Conservation (phyloP, 371 early-diverging fungal species). For the Syncephalastrum contaminatum region DNA sequence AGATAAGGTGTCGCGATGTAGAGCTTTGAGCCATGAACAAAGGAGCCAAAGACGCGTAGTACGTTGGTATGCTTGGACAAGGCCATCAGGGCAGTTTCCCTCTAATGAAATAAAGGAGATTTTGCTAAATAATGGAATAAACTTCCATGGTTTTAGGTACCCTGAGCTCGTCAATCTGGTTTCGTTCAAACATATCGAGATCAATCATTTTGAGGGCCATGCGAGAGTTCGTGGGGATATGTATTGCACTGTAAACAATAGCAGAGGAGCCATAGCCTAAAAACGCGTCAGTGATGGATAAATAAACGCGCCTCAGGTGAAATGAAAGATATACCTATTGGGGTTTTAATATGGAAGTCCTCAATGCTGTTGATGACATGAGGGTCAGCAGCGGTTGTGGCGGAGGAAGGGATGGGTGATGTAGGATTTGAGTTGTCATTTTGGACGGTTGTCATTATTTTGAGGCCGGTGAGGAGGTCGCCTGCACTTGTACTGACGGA, state of each 20-base stretch:
- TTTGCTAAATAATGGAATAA: too few relatives aligned
- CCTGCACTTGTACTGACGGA: too few relatives aligned
- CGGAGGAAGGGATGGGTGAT: constrained; percentile 11
- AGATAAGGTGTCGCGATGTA: constrained; percentile 78
- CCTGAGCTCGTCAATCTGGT: constrained; percentile 90
- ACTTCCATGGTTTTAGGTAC: constrained; percentile 30
- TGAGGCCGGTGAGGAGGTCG: constrained; percentile 4
- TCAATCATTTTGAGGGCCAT: constrained; percentile 90
- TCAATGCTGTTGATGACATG: constrained; percentile 25
- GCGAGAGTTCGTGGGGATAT: constrained; percentile 66
- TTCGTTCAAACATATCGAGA: constrained; percentile 88
- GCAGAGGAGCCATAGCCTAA: constrained; percentile 90
- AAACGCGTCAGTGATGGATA: not conserved
- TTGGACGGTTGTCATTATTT: constrained; percentile 4
- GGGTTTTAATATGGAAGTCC: constrained; percentile 36
- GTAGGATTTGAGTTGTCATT: constrained; percentile 8
- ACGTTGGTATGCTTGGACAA: constrained; percentile 84
- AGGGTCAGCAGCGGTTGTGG: not conserved
- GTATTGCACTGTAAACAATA: constrained; percentile 77
- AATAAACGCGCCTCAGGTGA: constrained; percentile 71
- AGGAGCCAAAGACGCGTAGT: constrained; percentile 79
- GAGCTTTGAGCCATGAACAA: constrained; percentile 68
- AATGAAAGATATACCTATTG: constrained; percentile 39
- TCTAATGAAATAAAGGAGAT: constrained; percentile 30
- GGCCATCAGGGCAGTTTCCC: constrained; percentile 86